These are phyloP conservation scores for Gaertneriomyces semiglobifer DNA, from an alignment of 192 early-diverging fungal species.

Conservation along the genomic window DNA sequence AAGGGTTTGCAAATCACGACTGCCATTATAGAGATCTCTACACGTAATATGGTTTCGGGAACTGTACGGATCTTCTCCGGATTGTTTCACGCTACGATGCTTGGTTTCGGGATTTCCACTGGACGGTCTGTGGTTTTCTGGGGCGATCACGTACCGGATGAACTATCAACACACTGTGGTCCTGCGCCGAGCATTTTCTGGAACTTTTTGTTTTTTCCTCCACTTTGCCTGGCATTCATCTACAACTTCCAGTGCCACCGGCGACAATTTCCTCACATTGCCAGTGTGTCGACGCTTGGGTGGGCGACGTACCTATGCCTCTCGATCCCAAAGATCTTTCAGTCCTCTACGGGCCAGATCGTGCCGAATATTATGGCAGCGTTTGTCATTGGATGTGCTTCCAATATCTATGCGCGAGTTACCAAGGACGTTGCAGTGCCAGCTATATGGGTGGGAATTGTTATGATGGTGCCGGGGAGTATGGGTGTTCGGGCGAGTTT, in stretches of 20 bases:
- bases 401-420: constrained; percentile 72
- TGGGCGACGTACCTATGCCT: constrained; percentile 66
- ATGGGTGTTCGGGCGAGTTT: constrained; percentile 69
- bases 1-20: constrained; percentile 78
- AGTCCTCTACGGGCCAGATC: constrained; percentile 25
- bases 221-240: constrained; percentile 51
- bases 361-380: constrained; percentile 62
- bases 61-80: constrained; percentile 80
- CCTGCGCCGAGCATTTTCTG: constrained; percentile 39
- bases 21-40: constrained; percentile 81
- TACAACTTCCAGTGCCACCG: constrained; percentile 55
- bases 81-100: constrained; percentile 46
- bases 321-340: constrained; percentile 49
- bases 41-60: constrained; percentile 84
- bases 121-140: constrained; percentile 26
- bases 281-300: constrained; percentile 66
- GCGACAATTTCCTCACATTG: constrained; percentile 71
- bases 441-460: constrained; percentile 76
- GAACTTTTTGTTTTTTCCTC: constrained; percentile 56
- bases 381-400: constrained; percentile 73
- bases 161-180: not conserved
- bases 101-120: constrained; percentile 39
- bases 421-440: constrained; percentile 75
- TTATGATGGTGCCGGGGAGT: constrained; percentile 79
- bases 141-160: constrained; percentile 10